Percentiles rank a stretch among this genome's conserved stretches.
These are phyloP conservation scores for Colletotrichum camelliae DNA, from an alignment of 2,329 filamentous ascomycete species.

Conservation along the genomic window DNA sequence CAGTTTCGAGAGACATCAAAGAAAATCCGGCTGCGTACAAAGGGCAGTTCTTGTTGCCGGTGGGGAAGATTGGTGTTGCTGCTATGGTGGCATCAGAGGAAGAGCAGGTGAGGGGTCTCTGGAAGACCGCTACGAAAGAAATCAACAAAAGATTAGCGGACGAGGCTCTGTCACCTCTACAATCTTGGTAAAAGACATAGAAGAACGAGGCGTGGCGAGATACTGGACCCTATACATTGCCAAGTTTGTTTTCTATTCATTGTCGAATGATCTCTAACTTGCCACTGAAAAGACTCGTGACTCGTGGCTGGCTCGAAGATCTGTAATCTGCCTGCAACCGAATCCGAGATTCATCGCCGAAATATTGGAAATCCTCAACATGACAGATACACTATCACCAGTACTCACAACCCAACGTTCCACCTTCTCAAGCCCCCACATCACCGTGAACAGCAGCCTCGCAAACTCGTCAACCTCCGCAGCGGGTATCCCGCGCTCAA, in stretches of 20 bases:
- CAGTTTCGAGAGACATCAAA: conserved; percentile 9
- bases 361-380: neutral
- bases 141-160: neutral
- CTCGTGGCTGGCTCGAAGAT: too few species aligned
- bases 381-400: neutral
- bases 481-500: conserved; percentile 5
- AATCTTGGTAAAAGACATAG: neutral
- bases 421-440: conserved; percentile 20
- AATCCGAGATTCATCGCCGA: neutral
- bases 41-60: conserved; percentile 15
- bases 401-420: conserved; percentile 15
- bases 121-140: conserved; percentile 13
- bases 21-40: conserved; percentile 7
- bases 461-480: conserved; percentile 18
- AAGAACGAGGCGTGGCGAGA: too few species aligned
- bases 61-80: neutral
- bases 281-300: too few species aligned
- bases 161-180: neutral
- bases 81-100: conserved; percentile 10
- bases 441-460: conserved; percentile 1
- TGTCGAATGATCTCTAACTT: too few species aligned
- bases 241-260: too few species aligned
- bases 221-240: too few species aligned
- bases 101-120: conserved; percentile 8
- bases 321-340: too few species aligned